Evolutionary conservation across 2,329 filamentous ascomycete species (phyloP), one percentile per base, ranked within the genome.

Genomic region (Arthrinium phaeospermum): DNA sequence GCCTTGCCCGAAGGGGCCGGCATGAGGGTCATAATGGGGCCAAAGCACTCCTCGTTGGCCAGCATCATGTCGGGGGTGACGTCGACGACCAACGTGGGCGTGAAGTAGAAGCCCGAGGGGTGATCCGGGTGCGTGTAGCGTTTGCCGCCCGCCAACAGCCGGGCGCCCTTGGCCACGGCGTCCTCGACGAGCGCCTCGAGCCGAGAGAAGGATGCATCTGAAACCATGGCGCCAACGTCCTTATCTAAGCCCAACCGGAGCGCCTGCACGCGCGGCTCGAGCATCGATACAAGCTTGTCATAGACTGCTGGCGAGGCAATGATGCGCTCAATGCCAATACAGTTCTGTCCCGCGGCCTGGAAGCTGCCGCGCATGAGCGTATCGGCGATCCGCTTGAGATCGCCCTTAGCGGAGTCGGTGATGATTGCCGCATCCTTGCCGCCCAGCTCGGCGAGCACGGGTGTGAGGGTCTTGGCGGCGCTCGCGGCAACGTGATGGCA

Each of bases 331-430:
- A 98, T 96, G 71, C 96, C 96, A 79, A 99, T 96, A 83, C 96
- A 99, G 84, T 99, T 99, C 82, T 99, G 96, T 1, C 96, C 96
- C 22, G 95, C 92, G 70, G 95, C 95, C 83, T 99, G 96, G 84
- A 98, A 99, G 13, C 94, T 94, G 70, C 96, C 96, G 70, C 96
- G 91, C 84, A 99, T 92, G 74, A 98, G 89, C 75, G 97, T 93
- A 74, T 95, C 93, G 51, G 90, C 89, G 69, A 98, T 91, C 57
- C 93, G 90, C 5, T 89, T 83, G 73, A 98, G 86, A 77, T 94
- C 88, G 72, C 81, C 78, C 47, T 83, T 80, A 68, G 92, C 88
- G 57, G 96, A 94, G 81, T 98, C 95, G 53, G 98, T 91, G 30
- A 99, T 84, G 73, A 99, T 91, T 45, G 94, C 94, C 8, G 96